These are phyloP conservation scores for Plasmodium relictum DNA, from an alignment of 169 alveolate genomes.

Conservation along the genomic window DNA sequence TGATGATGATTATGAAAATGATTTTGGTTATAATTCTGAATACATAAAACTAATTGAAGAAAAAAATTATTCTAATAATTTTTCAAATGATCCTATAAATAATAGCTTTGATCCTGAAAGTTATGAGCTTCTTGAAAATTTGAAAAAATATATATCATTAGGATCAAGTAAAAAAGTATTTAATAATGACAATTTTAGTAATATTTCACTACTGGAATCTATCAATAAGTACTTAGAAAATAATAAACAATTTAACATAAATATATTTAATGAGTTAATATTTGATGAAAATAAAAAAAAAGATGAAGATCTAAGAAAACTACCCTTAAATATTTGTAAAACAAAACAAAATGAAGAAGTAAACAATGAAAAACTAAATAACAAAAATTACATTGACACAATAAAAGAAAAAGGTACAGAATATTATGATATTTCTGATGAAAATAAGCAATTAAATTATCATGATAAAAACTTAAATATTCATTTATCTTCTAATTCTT, in stretches of 20 bases:
- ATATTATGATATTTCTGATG: conserved; percentile 29
- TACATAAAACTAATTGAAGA: conserved; percentile 41
- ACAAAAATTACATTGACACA: neutral
- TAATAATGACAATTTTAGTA: conserved; percentile 20
- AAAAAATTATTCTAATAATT: conserved; percentile 28
- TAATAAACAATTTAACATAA: conserved; percentile 20
- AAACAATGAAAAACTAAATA: neutral
- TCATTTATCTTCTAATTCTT: conserved; percentile 1
- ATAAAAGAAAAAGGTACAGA: neutral
- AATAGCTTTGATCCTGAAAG: conserved; percentile 23
- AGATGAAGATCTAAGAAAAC: neutral
- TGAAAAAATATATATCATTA: conserved; percentile 53
- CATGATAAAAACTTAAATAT: neutral
- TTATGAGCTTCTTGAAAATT: conserved; percentile 18
- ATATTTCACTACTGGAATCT: conserved; percentile 31
- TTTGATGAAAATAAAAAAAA: conserved; percentile 7
- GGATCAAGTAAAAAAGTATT: conserved; percentile 10
- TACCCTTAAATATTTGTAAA: neutral
- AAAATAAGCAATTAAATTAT: conserved; percentile 6
- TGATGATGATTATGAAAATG: conserved; percentile 36
- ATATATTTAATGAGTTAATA: conserved; percentile 54
- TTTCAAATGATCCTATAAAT: conserved; percentile 19
- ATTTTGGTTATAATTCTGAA: conserved; percentile 31
- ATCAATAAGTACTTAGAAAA: conserved; percentile 47
- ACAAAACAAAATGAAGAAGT: neutral